A percentile compares a stretch with the other conserved stretches of the same genome.
Evolutionary conservation across 148 eudicot genomes (phyloP).

Genomic region (Rhododendron griersonianum): DNA sequence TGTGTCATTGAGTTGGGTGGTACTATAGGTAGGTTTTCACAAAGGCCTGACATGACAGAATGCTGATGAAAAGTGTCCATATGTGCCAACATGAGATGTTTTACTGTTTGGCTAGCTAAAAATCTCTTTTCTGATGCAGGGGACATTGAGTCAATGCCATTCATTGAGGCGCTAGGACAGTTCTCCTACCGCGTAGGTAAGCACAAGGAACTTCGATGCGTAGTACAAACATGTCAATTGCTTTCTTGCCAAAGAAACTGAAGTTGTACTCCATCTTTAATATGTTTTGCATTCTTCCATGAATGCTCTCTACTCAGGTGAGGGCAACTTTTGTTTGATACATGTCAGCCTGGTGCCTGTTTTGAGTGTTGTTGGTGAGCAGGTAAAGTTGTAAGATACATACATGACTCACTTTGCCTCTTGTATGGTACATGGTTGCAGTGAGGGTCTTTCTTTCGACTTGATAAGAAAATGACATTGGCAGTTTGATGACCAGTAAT

Average conservation of each 20-base stretch:
- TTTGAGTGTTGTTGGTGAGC: conserved; percentile 89
- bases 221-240: background rate
- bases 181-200: conserved; percentile 94
- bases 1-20: conserved; percentile 99
- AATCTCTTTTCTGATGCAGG: conserved; percentile 38
- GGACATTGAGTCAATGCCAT: conserved; percentile 96
- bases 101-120: background rate
- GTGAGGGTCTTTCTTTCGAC: background rate
- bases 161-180: conserved; percentile 92
- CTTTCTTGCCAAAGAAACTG: background rate
- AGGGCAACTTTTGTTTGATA: conserved; percentile 88
- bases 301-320: conserved; percentile 38
- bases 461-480: background rate
- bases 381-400: conserved; percentile 40
- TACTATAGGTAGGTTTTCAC: conserved; percentile 59
- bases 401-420: background rate
- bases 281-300: background rate
- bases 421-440: conserved; percentile 1
- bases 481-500: conserved; percentile 9
- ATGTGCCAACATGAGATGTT: background rate
- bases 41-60: background rate
- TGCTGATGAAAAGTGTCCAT: background rate
- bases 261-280: background rate
- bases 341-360: conserved; percentile 99
- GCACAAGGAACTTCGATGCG: background rate